These are phyloP conservation scores for Esteya vermicola DNA, from an alignment of 2,329 filamentous ascomycete species.

Conservation along the genomic window DNA sequence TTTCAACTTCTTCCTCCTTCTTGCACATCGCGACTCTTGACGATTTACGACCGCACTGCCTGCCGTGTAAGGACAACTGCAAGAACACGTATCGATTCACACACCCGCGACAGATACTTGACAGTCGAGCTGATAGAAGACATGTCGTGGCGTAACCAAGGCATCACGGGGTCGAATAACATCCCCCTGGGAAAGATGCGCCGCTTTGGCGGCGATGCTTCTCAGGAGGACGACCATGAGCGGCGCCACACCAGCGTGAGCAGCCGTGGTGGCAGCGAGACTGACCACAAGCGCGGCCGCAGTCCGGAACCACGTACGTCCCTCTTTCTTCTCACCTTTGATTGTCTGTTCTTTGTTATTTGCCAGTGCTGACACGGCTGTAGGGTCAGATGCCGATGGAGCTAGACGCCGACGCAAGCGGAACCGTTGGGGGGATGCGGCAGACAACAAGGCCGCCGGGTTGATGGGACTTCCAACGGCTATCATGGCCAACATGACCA, in stretches of 20 bases:
- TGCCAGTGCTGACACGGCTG: neutral
- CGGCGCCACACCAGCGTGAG: too few species aligned
- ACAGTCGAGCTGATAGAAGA: too few species aligned
- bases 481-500: constrained; percentile 95
- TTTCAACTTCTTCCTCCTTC: too few species aligned
- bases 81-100: too few species aligned
- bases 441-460: constrained; percentile 96
- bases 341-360: neutral
- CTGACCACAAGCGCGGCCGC: constrained; percentile 67
- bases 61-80: too few species aligned
- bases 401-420: constrained; percentile 90
- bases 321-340: too few species aligned
- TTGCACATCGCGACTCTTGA: too few species aligned
- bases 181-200: constrained; percentile 80
- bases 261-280: constrained; percentile 8
- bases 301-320: constrained; percentile 69
- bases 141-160: constrained; percentile 59
- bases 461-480: constrained; percentile 95
- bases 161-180: constrained; percentile 96
- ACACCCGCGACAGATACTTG: too few species aligned
- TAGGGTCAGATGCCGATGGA: constrained; percentile 51
- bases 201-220: constrained; percentile 54
- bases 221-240: constrained; percentile 15
- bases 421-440: constrained; percentile 94
- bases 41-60: too few species aligned